Conservation (phyloP, 192 early-diverging fungal genomes). For the Coemansia biformis region DNA sequence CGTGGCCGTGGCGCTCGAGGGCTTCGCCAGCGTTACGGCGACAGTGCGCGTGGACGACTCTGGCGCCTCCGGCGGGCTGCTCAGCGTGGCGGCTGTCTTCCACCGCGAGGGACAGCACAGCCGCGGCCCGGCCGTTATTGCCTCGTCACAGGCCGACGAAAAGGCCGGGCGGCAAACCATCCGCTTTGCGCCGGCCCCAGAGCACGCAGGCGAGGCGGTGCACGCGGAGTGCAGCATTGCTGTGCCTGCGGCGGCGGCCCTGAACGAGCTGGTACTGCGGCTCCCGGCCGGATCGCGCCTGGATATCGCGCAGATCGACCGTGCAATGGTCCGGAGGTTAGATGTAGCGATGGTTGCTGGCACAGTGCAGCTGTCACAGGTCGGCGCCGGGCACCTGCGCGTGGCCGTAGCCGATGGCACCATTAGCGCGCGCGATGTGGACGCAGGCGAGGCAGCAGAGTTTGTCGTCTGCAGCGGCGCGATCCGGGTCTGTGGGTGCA, state of each 20-base stretch:
- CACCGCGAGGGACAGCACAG: neutral
- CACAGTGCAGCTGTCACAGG: neutral
- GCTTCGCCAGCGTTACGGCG: neutral
- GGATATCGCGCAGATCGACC: neutral
- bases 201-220: neutral
- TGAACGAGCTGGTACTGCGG: conserved; percentile 8
- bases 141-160: neutral
- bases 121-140: neutral
- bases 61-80: conserved; percentile 5
- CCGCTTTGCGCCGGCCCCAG: neutral
- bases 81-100: conserved; percentile 3
- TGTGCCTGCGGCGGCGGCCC: neutral
- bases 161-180: neutral
- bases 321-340: conserved; percentile 1
- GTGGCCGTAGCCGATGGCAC: conserved; percentile 23
- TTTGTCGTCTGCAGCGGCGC: conserved; percentile 18
- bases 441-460: conserved; percentile 2
- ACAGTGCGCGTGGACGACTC: conserved; percentile 4
- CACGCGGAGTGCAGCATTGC: conserved; percentile 8
- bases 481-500: conserved; percentile 8
- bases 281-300: conserved; percentile 23
- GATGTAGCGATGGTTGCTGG: conserved; percentile 28
- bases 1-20: conserved; percentile 11
- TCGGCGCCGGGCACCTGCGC: conserved; percentile 7
- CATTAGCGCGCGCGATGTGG: conserved; percentile 4